Conservation (phyloP, 768 basidiomycete genomes). For the Mycena rosella region DNA sequence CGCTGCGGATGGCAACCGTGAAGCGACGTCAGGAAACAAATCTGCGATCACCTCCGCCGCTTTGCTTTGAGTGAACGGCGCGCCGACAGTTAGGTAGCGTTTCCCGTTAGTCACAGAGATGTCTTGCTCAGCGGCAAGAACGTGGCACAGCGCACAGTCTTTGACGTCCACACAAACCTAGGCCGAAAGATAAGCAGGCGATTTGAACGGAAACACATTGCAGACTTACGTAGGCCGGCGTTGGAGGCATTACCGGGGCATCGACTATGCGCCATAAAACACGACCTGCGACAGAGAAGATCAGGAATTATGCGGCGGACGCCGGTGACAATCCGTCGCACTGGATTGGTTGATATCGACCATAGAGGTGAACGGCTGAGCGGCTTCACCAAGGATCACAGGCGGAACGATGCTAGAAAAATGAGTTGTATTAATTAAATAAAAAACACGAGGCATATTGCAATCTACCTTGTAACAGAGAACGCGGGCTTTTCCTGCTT, state of each 20-base stretch:
- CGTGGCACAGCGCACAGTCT: slow-evolving; percentile 27
- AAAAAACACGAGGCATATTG: neutral
- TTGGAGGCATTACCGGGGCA: slow-evolving; percentile 14
- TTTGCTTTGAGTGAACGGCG: slow-evolving; percentile 3
- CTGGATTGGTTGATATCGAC: slow-evolving; percentile 27
- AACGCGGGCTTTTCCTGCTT: slow-evolving; percentile 12
- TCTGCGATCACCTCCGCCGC: slow-evolving; percentile 19
- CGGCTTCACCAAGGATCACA: slow-evolving; percentile 24
- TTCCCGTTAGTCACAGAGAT: slow-evolving; percentile 12
- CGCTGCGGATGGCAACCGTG: slow-evolving; percentile 7
- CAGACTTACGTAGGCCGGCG: slow-evolving; percentile 20
- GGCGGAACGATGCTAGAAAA: slow-evolving; percentile 21
- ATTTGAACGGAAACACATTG: neutral
- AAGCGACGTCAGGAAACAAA: slow-evolving; percentile 15
- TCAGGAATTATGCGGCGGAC: too few relatives aligned
- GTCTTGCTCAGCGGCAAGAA: slow-evolving; percentile 21
- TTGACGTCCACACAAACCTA: slow-evolving; percentile 27
- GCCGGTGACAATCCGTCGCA: neutral
- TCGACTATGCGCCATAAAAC: slow-evolving; percentile 24
- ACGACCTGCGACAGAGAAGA: slow-evolving; percentile 5
- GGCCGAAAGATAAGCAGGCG: neutral
- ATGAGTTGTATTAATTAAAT: neutral
- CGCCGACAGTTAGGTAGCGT: slow-evolving; percentile 19
- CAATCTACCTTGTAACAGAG: slow-evolving; percentile 8
- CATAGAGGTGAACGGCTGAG: slow-evolving; percentile 24